A percentile compares a stretch with the other conserved stretches of the same genome.
These are phyloP conservation scores for Usnea hakonensis DNA, from an alignment of 495 filamentous ascomycete species.

Conservation along the genomic window DNA sequence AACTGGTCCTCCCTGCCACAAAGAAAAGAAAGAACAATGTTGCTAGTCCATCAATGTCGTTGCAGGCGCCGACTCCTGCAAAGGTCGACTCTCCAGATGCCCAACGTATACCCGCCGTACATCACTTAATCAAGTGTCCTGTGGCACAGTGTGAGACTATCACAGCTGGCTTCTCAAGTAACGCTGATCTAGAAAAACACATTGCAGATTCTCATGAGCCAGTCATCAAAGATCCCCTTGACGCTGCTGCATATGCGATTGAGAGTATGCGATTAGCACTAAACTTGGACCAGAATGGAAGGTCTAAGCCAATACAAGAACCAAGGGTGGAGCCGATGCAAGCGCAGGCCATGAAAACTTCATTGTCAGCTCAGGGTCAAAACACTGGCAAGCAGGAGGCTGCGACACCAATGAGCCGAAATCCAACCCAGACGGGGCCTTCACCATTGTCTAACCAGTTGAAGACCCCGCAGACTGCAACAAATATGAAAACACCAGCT, in stretches of 20 bases:
- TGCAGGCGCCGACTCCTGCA: constrained; percentile 26
- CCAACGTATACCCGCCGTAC: constrained; percentile 28
- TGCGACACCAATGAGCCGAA: constrained; percentile 31
- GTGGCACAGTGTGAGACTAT: constrained; percentile 40
- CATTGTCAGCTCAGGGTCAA: constrained; percentile 32
- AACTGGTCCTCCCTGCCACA: constrained; percentile 53
- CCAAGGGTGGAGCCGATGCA: constrained; percentile 18
- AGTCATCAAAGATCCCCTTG: constrained; percentile 38
- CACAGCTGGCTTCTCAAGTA: constrained; percentile 39
- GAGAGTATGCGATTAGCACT: constrained; percentile 38
- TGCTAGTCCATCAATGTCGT: constrained; percentile 31
- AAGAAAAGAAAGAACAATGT: constrained; percentile 52
- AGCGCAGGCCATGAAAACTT: constrained; percentile 25
- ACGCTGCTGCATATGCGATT: constrained; percentile 34
- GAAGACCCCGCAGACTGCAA: constrained; percentile 34
- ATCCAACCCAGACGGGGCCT: constrained; percentile 37
- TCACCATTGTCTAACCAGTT: constrained; percentile 40
- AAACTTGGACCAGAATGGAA: constrained; percentile 32
- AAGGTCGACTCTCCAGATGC: constrained; percentile 36
- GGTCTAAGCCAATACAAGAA: constrained; percentile 23
- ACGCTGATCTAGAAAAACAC: constrained; percentile 42
- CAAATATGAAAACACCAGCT: constrained; percentile 27
- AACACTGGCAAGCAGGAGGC: constrained; percentile 31
- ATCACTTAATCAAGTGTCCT: constrained; percentile 37
- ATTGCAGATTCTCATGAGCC: constrained; percentile 40